Conservation (phyloP, 371 early-diverging fungal species). For the Dipsacomyces acuminosporus region DNA sequence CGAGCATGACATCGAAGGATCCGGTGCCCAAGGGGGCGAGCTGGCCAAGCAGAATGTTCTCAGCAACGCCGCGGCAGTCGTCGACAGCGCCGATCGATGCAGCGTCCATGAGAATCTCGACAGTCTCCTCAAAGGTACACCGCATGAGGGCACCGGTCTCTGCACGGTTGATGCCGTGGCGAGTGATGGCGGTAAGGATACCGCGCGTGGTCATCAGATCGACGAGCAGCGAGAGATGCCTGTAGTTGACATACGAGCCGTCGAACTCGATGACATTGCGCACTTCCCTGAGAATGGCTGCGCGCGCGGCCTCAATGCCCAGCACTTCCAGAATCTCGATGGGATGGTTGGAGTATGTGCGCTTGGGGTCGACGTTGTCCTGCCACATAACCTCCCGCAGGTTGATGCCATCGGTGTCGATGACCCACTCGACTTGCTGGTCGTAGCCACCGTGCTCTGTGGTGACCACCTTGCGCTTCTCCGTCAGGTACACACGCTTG, state of each 20-base stretch:
- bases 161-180: slow-evolving; percentile 98
- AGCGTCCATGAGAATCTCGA: slow-evolving; percentile 98
- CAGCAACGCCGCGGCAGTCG: slow-evolving; percentile 94
- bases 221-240: slow-evolving; percentile 94
- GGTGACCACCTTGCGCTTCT: slow-evolving; percentile 56
- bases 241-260: slow-evolving; percentile 99
- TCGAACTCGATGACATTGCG: slow-evolving; percentile 96
- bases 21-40: slow-evolving; percentile 99
- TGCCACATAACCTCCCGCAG: slow-evolving; percentile 83
- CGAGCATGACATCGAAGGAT: slow-evolving; percentile 86
- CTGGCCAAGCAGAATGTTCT: slow-evolving; percentile 99
- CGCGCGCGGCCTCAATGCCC: slow-evolving; percentile 98
- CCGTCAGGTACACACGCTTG: slow-evolving; percentile 86
- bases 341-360: slow-evolving; percentile 90
- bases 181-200: slow-evolving; percentile 94
- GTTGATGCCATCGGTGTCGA: slow-evolving; percentile 98
- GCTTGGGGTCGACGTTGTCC: slow-evolving; percentile 74
- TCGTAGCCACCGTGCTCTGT: slow-evolving; percentile 66
- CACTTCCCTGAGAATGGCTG: slow-evolving; percentile 88
- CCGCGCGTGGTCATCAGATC: slow-evolving; percentile 99
- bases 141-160: slow-evolving; percentile 97
- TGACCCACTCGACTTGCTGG: slow-evolving; percentile 69
- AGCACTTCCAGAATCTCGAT: slow-evolving; percentile 92
- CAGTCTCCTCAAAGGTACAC: slow-evolving; percentile 99
- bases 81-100: slow-evolving; percentile 93